phyloP scores from a whole-genome alignment of 208 protist genomes.

The Trichomonas gallinae region DNA sequence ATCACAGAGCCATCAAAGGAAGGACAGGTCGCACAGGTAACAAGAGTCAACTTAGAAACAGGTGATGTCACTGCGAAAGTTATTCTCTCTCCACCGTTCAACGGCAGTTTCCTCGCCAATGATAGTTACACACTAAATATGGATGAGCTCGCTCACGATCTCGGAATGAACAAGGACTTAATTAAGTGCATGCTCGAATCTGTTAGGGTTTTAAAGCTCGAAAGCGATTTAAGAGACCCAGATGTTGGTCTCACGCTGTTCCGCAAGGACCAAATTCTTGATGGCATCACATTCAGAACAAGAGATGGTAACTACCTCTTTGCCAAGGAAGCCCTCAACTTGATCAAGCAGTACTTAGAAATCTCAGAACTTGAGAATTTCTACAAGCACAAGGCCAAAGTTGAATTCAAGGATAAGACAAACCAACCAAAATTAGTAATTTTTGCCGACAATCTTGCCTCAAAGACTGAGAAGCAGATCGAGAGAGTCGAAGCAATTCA shows the following conservation, averaged over 20 bases:
- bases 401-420: not conserved
- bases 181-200: not conserved
- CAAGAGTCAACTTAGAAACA: not conserved
- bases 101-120: not conserved
- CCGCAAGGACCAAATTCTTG: not conserved
- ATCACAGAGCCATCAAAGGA: not conserved
- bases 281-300: not conserved
- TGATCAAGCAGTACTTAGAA: not conserved
- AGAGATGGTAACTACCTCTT: not conserved
- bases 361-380: not conserved
- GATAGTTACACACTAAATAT: not conserved
- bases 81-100: not conserved
- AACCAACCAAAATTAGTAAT: not conserved
- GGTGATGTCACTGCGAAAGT: not conserved
- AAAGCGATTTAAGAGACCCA: not conserved
- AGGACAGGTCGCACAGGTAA: not conserved
- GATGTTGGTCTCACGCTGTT: not conserved
- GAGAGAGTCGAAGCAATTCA: not conserved
- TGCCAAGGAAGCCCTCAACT: not conserved
- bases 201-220: not conserved
- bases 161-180: not conserved
- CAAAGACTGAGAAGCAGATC: not conserved
- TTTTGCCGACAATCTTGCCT: not conserved
- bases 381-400: not conserved
- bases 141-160: not conserved